Conservation (phyloP, 169 alveolate genomes). For the Theileria luwenshuni region DNA sequence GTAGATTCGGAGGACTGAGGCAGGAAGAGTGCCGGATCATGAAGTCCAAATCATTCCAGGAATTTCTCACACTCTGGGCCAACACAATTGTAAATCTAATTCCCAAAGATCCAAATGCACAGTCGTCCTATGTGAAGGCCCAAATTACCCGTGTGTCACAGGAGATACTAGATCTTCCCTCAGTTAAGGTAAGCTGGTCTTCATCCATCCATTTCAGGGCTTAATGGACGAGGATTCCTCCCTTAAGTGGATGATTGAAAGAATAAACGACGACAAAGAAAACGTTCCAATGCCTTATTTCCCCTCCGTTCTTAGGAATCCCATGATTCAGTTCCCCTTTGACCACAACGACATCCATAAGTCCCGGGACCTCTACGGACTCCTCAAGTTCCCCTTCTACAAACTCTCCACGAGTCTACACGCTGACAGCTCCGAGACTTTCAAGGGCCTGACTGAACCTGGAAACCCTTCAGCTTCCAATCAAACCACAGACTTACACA, state of each 20-base stretch:
- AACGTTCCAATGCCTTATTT: conserved; percentile 64
- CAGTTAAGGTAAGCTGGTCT: conserved; percentile 24
- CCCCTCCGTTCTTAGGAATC: conserved; percentile 60
- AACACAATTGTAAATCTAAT: conserved; percentile 35
- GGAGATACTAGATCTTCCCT: conserved; percentile 28
- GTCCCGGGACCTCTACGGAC: conserved; percentile 58
- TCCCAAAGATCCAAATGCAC: conserved; percentile 33
- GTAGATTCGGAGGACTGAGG: conserved; percentile 63
- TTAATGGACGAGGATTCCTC: conserved; percentile 22
- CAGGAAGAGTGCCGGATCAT: conserved; percentile 63
- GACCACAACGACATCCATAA: conserved; percentile 52
- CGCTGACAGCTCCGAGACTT: conserved; percentile 41
- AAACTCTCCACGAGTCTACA: conserved; percentile 44
- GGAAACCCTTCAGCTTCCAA: conserved; percentile 1
- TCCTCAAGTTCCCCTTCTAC: conserved; percentile 65
- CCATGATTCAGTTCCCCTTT: conserved; percentile 61
- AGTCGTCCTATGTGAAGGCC: conserved; percentile 27
- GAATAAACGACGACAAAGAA: conserved; percentile 33
- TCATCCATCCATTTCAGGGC: conserved; percentile 15
- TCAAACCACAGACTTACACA: conserved; percentile 6
- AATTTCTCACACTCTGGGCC: conserved; percentile 60
- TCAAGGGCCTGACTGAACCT: conserved; percentile 50
- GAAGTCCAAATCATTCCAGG: conserved; percentile 35
- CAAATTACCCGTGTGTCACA: conserved; percentile 36
- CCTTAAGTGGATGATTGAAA: conserved; percentile 51